Conservation (phyloP, 148 eudicot genomes). For the Hydrangea macrophylla region DNA sequence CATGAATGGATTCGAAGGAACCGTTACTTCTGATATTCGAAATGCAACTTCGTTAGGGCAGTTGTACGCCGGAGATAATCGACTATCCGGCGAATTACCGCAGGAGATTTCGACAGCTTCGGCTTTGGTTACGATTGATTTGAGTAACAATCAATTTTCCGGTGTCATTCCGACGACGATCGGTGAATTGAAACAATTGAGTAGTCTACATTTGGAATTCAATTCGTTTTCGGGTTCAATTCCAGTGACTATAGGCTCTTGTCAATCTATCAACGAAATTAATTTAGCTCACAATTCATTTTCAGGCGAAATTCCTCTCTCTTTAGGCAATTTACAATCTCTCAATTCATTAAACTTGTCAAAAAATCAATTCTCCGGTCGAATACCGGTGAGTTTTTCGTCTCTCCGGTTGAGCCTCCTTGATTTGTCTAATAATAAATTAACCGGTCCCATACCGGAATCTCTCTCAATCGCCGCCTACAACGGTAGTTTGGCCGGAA, state of each 20-base stretch:
- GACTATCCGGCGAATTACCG: constrained; percentile 61
- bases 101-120: constrained; percentile 47
- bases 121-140: constrained; percentile 37
- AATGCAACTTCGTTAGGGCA: constrained; percentile 48
- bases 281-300: constrained; percentile 60
- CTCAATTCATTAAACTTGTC: constrained; percentile 74
- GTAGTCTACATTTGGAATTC: constrained; percentile 42
- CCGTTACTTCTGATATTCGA: constrained; percentile 45
- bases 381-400: constrained; percentile 54
- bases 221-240: constrained; percentile 64
- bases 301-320: constrained; percentile 56
- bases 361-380: constrained; percentile 58
- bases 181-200: constrained; percentile 45
- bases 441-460: constrained; percentile 64
- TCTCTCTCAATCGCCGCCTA: constrained; percentile 51
- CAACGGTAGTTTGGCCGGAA: constrained; percentile 66
- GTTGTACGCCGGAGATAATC: constrained; percentile 39
- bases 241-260: constrained; percentile 57
- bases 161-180: constrained; percentile 53
- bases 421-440: constrained; percentile 65
- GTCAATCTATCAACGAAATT: constrained; percentile 51
- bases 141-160: constrained; percentile 45
- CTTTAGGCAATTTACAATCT: constrained; percentile 57
- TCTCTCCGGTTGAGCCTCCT: constrained; percentile 63
- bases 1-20: constrained; percentile 55